phyloP scores from a whole-genome alignment of 1,284 basidiomycete species.

The Rhodotorula sp. region DNA sequence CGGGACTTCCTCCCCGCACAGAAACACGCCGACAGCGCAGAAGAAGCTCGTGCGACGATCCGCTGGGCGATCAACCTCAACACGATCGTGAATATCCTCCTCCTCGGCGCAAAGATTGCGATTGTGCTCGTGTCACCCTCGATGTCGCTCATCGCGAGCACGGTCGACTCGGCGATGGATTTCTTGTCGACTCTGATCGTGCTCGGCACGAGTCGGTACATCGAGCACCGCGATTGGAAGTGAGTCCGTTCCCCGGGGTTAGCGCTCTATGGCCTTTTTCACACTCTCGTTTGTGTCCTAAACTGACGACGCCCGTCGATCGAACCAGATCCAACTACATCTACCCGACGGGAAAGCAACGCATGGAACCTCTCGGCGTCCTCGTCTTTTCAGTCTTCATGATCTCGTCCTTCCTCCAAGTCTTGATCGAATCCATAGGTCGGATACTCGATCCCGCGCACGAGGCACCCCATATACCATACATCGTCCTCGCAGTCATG shows the following conservation, averaged over 20 bases:
- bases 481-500: conserved; percentile 52
- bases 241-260: background rate
- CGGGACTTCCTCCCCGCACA: background rate
- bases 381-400: conserved; percentile 59
- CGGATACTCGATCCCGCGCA: conserved; percentile 48
- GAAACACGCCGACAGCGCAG: conserved; percentile 6
- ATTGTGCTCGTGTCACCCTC: conserved; percentile 58
- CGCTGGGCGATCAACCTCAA: conserved; percentile 44
- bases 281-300: background rate
- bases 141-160: conserved; percentile 57
- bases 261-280: background rate
- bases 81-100: conserved; percentile 53
- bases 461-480: conserved; percentile 41
- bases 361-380: conserved; percentile 46
- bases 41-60: conserved; percentile 13
- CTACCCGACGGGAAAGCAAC: conserved; percentile 56
- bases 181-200: conserved; percentile 55
- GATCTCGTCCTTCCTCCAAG: conserved; percentile 55
- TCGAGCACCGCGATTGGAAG: conserved; percentile 38
- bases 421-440: conserved; percentile 48
- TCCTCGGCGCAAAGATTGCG: conserved; percentile 55
- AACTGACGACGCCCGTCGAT: no score
- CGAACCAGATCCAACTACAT: conserved; percentile 33
- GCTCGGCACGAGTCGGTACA: conserved; percentile 38
- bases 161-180: conserved; percentile 58